Conservation (phyloP, 768 basidiomycete species). For the Boletus tylopilopsis region DNA sequence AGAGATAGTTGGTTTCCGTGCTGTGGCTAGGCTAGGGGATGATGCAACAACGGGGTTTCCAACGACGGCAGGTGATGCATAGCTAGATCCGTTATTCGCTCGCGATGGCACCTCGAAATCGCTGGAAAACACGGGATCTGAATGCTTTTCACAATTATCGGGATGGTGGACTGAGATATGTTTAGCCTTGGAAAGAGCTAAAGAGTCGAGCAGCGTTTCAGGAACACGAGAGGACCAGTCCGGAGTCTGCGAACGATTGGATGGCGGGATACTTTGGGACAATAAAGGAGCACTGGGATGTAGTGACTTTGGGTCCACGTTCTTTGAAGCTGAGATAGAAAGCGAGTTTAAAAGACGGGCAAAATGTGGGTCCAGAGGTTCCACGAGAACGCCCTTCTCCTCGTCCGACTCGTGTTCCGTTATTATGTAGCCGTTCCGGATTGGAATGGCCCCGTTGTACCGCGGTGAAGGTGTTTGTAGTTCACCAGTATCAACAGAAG, state of each 20-base stretch:
- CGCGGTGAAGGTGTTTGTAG: slow-evolving; percentile 64
- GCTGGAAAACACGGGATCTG: background rate
- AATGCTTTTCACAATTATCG: slow-evolving; percentile 5
- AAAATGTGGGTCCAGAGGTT: slow-evolving; percentile 63
- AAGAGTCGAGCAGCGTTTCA: slow-evolving; percentile 7
- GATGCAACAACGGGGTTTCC: slow-evolving; percentile 7
- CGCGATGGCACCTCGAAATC: slow-evolving; percentile 1
- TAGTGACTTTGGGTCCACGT: slow-evolving; percentile 10
- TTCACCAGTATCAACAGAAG: slow-evolving; percentile 56
- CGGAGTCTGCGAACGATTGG: slow-evolving; percentile 19
- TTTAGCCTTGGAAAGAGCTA: slow-evolving; percentile 3
- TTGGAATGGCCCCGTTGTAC: slow-evolving; percentile 40
- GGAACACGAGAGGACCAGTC: slow-evolving; percentile 34
- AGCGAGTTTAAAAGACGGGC: slow-evolving; percentile 63
- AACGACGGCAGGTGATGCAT: slow-evolving; percentile 7
- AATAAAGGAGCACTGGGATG: slow-evolving; percentile 2
- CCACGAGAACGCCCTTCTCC: slow-evolving; percentile 22
- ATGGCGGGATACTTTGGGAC: slow-evolving; percentile 8
- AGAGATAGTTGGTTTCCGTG: slow-evolving; percentile 20
- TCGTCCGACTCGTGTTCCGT: slow-evolving; percentile 34
- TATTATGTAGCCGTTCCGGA: slow-evolving; percentile 11
- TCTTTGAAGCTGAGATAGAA: slow-evolving; percentile 50
- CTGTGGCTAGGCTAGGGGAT: slow-evolving; percentile 10
- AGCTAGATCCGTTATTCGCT: background rate
- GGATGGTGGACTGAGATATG: slow-evolving; percentile 1